Base-by-base conservation (phyloP, 2,329 filamentous ascomycete genomes). In the Alternaria novae-zelandiae region DNA sequence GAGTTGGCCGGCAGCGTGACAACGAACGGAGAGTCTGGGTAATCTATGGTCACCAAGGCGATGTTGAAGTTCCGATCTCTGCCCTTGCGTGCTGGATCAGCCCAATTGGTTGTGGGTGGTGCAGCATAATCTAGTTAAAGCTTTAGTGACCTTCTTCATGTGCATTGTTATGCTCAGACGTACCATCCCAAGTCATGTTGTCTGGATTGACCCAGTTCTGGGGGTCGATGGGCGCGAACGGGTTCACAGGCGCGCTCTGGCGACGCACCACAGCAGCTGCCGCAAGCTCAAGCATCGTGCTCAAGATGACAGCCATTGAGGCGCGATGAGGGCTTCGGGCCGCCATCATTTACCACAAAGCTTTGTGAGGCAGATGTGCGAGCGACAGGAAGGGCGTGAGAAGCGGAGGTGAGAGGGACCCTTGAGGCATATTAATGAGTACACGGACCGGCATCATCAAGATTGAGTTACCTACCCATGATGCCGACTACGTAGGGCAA, bases 61-160 rank as follows among this genome's bases (percentile, higher is more conserved):
- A 87, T 87, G 65, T 86, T 86, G 78, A 87, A 87, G 76, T 87
- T 86, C 17, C 85, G 81, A 32, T 76, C 76, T 3, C 81, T 80
- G 8, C 85, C 85, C 60, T 78, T 83, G 32, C 74, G 77, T 0
- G 73, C 70, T 2, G 84, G 79, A 58, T 86, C 81, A 7, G 77
- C 79, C 85, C 85, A 87, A 17, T 79, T 81, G 1, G 83, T 85
- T 2, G 80, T 82, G 0, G 85, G 85, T 2, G 83, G 83, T 15
- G 75, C 73, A 11, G 78, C 78, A 67, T 81, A 87, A 64, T 87
- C 57, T 60, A 3, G 3, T 4, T 4, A 26, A 36, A 21, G 20
- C 83, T 10, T 32, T 62, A 60, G 67, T 66, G 63, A 13, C 8
- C n/a, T 10, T 17, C 82, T 85, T 2, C 84, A 86, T 85, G 68